phyloP scores from a whole-genome alignment of 495 filamentous ascomycete genomes.

The Physcia stellaris region DNA sequence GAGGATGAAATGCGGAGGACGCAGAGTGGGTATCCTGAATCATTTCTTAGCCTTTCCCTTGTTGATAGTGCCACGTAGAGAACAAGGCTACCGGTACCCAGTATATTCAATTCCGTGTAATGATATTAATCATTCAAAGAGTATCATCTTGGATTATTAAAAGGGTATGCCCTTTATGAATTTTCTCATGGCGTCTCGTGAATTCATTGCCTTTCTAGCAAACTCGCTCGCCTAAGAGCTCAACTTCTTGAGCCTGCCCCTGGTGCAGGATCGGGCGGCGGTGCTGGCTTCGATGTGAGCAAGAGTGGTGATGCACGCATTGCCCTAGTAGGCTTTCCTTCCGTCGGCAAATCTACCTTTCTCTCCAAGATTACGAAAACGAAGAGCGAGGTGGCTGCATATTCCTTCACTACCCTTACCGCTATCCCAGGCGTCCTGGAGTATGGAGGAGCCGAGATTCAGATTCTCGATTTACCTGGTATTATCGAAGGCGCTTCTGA shows the following conservation, averaged over 20 bases:
- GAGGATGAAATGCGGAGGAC: conserved; percentile 99
- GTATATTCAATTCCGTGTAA: not conserved
- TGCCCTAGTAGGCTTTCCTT: conserved; percentile 93
- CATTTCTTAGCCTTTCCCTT: too few species aligned
- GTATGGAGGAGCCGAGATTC: conserved; percentile 96
- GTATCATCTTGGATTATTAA: conserved; percentile 94
- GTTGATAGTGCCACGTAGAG: too few species aligned
- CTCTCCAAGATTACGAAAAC: conserved; percentile 99
- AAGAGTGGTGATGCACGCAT: conserved; percentile 97
- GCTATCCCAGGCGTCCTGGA: conserved; percentile 96
- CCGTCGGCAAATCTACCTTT: conserved; percentile 97
- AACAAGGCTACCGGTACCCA: conserved; percentile 93
- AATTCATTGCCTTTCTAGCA: conserved; percentile 35
- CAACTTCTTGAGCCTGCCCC: conserved; percentile 87
- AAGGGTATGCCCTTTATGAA: conserved; percentile 51
- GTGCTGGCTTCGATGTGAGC: conserved; percentile 87
- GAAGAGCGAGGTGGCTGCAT: conserved; percentile 89
- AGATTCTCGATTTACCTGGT: conserved; percentile 94
- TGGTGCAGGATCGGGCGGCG: conserved; percentile 55
- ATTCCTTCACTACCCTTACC: conserved; percentile 95
- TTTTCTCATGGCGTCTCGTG: not conserved
- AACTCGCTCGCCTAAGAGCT: conserved; percentile 87
- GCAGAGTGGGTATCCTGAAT: conserved; percentile 53
- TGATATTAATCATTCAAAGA: conserved; percentile 35
- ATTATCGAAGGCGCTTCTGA: conserved; percentile 97